Evolutionary conservation across 2,329 filamentous ascomycete genomes (phyloP), one percentile per base, ranked within the genome.

Genomic region (Beauveria medogensis): DNA sequence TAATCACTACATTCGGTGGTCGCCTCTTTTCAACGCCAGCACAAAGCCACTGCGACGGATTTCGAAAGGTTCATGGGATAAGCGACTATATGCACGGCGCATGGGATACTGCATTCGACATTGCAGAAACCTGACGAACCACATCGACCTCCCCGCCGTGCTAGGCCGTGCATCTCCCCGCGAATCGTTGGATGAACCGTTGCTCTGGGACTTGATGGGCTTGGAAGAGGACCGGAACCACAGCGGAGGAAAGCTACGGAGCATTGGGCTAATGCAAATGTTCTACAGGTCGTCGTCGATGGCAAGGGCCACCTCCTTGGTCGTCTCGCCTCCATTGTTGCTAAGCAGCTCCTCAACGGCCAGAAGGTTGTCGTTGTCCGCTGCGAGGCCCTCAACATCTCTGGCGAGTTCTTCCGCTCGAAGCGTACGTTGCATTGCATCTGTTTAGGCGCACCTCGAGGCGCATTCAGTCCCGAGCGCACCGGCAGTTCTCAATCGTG

Each of bases 291-390:
- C 84, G 90, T 97, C 84, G 96, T 99, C 79, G 94, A 99, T 88
- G 94, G 92, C 91, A 99, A 99, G 89, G 94, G 94, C 82, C 94
- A 99, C 83, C 90, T 99, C 79, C 92, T 99, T 81, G 94, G 94
- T 85, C 93, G 94, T 80, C 88, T 99, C 79, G 93, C 93, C 83
- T 92, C 88, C 79, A 96, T 92, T 77, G 92, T 97, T 76, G 93
- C 93, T 79, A 97, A 97, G 90, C 93, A 97, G 86, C 88, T 97
- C 76, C 90, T 97, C 73, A 95, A 88, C 81, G 93, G 93, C 78
- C 93, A 97, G 85, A 97, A 97, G 90, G 95, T 99, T 78, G 93
- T 97, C 75, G 84, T 99, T 73, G 94, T 99, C 78, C 91, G 94
- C 85, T 95, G 90, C 82, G 94, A 99, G 84, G 92, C 91, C 74